These are phyloP conservation scores for Xylaria cubensis DNA, from an alignment of 495 filamentous ascomycete genomes.

Conservation along the genomic window DNA sequence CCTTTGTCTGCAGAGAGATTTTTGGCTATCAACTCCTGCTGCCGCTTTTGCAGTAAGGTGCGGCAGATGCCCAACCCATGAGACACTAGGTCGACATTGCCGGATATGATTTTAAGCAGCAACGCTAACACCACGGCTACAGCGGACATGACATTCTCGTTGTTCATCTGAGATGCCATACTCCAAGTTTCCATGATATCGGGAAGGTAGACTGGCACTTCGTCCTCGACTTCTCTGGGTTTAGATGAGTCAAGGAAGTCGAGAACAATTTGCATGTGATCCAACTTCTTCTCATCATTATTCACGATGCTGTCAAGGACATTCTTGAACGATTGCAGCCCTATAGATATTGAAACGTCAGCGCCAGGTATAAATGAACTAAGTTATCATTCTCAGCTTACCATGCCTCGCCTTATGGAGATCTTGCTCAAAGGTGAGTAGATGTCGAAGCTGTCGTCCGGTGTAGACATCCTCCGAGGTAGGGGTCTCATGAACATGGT, in stretches of 20 bases:
- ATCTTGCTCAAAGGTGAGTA: slow-evolving; percentile 74
- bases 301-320: slow-evolving; percentile 72
- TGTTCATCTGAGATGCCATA: slow-evolving; percentile 72
- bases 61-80: slow-evolving; percentile 76
- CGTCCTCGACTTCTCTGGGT: slow-evolving; percentile 57
- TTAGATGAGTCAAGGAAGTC: slow-evolving; percentile 75
- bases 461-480: slow-evolving; percentile 64
- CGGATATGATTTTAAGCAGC: slow-evolving; percentile 75
- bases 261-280: slow-evolving; percentile 67
- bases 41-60: slow-evolving; percentile 72
- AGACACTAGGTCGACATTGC: slow-evolving; percentile 70
- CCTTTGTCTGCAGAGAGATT: slow-evolving; percentile 73
- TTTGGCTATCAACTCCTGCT: slow-evolving; percentile 73
- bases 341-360: slow-evolving; percentile 48
- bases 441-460: slow-evolving; percentile 63
- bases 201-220: slow-evolving; percentile 65
- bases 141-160: slow-evolving; percentile 75
- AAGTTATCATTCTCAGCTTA: slow-evolving; percentile 44
- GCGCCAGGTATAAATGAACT: slow-evolving; percentile 9
- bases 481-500: slow-evolving; percentile 53
- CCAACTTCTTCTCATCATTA: slow-evolving; percentile 52
- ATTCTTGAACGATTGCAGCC: slow-evolving; percentile 75
- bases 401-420: slow-evolving; percentile 66
- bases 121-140: slow-evolving; percentile 78
- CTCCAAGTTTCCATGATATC: slow-evolving; percentile 83